These are phyloP conservation scores for Aspergillus indologenus DNA, from an alignment of 495 filamentous ascomycete species.

Conservation along the genomic window DNA sequence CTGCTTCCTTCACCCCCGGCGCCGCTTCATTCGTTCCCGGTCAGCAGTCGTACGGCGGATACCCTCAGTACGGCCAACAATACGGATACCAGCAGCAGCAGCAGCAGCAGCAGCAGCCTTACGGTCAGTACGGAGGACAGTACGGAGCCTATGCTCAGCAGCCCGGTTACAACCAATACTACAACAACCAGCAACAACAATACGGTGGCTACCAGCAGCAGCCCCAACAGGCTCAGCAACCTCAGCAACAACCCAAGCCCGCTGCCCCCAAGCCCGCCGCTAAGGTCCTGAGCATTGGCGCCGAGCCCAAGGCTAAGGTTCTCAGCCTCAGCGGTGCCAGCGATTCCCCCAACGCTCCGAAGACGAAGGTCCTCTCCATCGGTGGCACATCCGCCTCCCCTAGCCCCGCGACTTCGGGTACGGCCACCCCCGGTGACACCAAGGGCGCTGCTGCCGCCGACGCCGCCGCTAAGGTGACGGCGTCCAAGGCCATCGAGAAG, in stretches of 20 bases:
- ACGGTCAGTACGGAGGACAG: constrained; percentile 45
- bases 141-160: constrained; percentile 43
- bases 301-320: constrained; percentile 64
- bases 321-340: constrained; percentile 58
- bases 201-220: constrained; percentile 28
- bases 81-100: constrained; percentile 27
- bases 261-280: constrained; percentile 33
- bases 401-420: constrained; percentile 32
- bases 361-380: constrained; percentile 67
- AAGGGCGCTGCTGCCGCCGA: constrained; percentile 48
- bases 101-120: constrained; percentile 28
- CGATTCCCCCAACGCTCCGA: constrained; percentile 49
- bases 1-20: constrained; percentile 75
- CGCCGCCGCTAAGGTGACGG: constrained; percentile 66
- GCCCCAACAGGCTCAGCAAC: constrained; percentile 54
- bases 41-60: constrained; percentile 51
- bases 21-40: constrained; percentile 77
- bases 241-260: constrained; percentile 41
- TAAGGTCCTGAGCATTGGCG: constrained; percentile 14
- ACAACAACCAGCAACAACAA: constrained; percentile 43
- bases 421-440: constrained; percentile 54
- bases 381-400: constrained; percentile 41
- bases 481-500: constrained; percentile 79
- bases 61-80: constrained; percentile 56
- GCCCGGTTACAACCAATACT: constrained; percentile 38